Evolutionary conservation across 2,329 filamentous ascomycete species (phyloP), one percentile per base, ranked within the genome.

Genomic region (Pseudocercospora vitis): DNA sequence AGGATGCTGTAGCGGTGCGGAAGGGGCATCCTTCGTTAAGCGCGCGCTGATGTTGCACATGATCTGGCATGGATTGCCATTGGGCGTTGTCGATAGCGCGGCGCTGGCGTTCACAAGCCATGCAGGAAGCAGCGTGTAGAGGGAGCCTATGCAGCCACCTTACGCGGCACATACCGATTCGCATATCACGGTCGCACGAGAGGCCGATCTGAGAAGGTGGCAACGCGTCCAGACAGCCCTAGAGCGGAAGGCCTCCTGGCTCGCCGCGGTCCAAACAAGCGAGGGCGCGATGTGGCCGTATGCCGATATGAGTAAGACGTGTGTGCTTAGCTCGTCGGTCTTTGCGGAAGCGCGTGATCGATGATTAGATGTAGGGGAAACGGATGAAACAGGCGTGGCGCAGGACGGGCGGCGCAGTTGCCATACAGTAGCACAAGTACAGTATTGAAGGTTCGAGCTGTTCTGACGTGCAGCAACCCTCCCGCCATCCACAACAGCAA

Each of bases 331-430:
- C 26, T 29, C 26, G 40, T 29, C 23, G 40, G 23, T 24, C 14
- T 29, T 45, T 29, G n/a, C 8, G n/a, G 23, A 26, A 28, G 21
- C 18, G 40, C 23, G n/a, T 2, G 8, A n/a, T n/a, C n/a, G n/a
- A n/a, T n/a, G n/a, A n/a, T n/a, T n/a, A n/a, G n/a, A n/a, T n/a
- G n/a, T n/a, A n/a, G n/a, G n/a, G n/a, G 40, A 45, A 24, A 29
- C 40, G 40, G 40, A 45, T 53, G 53, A 52, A 49, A 47, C 53
- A 50, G 37, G 52, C 45, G 46, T 46, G 46, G 51, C 52, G 51
- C 29, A 9, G 23, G 21, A 23, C 9, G 35, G 28, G 12, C 28
- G 28, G 28, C 28, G 28, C n/a, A n/a, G n/a, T n/a, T n/a, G n/a
- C n/a, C n/a, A n/a, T n/a, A n/a, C n/a, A n/a, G n/a, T n/a, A n/a